phyloP scores from a whole-genome alignment of 2,329 filamentous ascomycete species.

The Ciborinia camelliae region DNA sequence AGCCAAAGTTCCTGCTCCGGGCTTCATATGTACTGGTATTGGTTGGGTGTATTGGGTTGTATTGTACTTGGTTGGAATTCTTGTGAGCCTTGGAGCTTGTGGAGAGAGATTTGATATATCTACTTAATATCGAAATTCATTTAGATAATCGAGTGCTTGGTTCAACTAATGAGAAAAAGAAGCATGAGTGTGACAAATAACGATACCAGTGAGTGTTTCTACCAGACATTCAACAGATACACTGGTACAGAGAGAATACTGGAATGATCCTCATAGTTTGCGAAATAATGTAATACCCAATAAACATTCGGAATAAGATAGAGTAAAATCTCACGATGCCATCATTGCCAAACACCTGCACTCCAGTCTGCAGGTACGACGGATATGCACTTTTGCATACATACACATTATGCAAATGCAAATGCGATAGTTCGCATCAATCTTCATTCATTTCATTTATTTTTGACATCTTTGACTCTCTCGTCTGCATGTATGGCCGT shows the following conservation, averaged over 20 bases:
- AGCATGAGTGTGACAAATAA: neutral
- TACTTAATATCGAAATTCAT: conserved; percentile 7
- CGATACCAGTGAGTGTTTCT: too few relatives aligned
- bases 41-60: neutral
- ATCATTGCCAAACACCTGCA: neutral
- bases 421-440: neutral
- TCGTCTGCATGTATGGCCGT: conserved; percentile 7
- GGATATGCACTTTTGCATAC: conserved; percentile 2
- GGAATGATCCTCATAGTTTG: neutral
- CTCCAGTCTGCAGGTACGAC: conserved; percentile 11
- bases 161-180: neutral
- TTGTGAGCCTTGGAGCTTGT: neutral
- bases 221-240: neutral
- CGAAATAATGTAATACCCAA: neutral
- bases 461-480: neutral
- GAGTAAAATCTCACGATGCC: neutral
- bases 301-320: too few relatives aligned
- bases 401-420: neutral
- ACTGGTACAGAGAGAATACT: neutral
- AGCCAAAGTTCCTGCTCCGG: neutral
- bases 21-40: conserved; percentile 5
- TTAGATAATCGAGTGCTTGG: neutral
- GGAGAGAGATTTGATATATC: neutral
- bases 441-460: neutral
- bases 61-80: conserved; percentile 1